Base-by-base conservation (phyloP, 179 eudicot genomes). In the Spinacia oleracea region DNA sequence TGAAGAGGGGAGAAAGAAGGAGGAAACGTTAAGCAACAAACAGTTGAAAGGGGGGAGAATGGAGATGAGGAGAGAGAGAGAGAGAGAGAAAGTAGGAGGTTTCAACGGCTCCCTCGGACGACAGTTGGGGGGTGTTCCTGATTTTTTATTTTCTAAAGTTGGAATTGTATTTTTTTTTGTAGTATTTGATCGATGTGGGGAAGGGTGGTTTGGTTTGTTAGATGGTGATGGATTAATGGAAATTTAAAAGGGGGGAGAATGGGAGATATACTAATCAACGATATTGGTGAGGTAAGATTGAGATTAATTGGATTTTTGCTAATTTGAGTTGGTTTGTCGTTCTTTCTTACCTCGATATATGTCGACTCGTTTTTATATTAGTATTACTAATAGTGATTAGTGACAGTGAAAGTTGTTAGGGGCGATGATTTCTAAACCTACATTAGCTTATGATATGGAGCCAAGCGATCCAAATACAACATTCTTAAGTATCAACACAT, bases 21-120 rank as follows among this genome's bases (percentile, higher is more conserved):
- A 60, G 29, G 32, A 83, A 70, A 70, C 89, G 81, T 86, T 79
- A 88, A 88, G 89, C 85, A 86, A 86, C 83, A 77, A 86, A 86
- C 83, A 77, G 88, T 85, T 77, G 74, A 65, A 11, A 65, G 70
- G 43, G 32, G 66, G 50, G 56, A 38, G 10, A 50, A n/a, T n/a
- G n/a, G n/a, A 66, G 50, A 53, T 48, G 5, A 48, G 53, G 53
- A 38, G 40, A 35, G 46, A 29, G 58, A n/a, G n/a, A n/a, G n/a
- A n/a, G 18, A 60, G 21, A 31, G 6, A 15, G 18, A 25, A 56
- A 21, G 14, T 15, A 27, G 68, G 72, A 35, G 50, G 53, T 79
- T 80, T 80, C 81, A 83, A 83, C 83, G 78, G 83, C 76, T 80
- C 48, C 76, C 64, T 80, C 23, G 72, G 8, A 14, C 25, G 85